Conservation (phyloP, 768 basidiomycete species). For the Lactifluus rugatus region DNA sequence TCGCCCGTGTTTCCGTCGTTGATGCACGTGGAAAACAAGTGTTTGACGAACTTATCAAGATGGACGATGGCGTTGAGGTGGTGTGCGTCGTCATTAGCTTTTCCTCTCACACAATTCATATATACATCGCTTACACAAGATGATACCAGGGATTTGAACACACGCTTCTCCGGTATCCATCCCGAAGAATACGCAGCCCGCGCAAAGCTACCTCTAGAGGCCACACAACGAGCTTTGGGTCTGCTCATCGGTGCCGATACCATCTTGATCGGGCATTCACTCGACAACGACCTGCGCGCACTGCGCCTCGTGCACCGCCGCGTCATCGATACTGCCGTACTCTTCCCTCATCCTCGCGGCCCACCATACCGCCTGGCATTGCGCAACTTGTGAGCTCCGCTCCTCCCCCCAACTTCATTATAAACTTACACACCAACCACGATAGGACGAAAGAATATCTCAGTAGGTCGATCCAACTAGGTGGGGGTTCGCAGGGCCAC, state of each 20-base stretch:
- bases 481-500: slow-evolving; percentile 68
- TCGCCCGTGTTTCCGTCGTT: slow-evolving; percentile 85
- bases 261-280: slow-evolving; percentile 79
- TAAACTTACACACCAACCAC: background rate
- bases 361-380: slow-evolving; percentile 69
- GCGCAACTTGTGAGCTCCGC: slow-evolving; percentile 55
- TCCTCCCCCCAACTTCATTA: background rate
- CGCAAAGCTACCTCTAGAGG: slow-evolving; percentile 57
- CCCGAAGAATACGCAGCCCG: slow-evolving; percentile 39
- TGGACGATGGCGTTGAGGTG: slow-evolving; percentile 73
- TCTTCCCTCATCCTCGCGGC: slow-evolving; percentile 82
- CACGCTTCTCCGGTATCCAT: slow-evolving; percentile 80
- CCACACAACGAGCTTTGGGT: slow-evolving; percentile 60
- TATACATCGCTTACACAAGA: background rate
- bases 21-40: slow-evolving; percentile 64
- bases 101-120: background rate
- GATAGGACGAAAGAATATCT: slow-evolving; percentile 76
- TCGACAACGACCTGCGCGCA: slow-evolving; percentile 92
- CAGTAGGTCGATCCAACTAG: slow-evolving; percentile 71
- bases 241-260: slow-evolving; percentile 68
- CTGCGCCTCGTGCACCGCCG: slow-evolving; percentile 77
- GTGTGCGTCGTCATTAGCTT: slow-evolving; percentile 40
- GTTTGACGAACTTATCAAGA: slow-evolving; percentile 72
- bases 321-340: slow-evolving; percentile 77
- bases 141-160: slow-evolving; percentile 70